A percentile compares a stretch with the other conserved stretches of the same genome.
phyloP scores from a whole-genome alignment of 306 rosid genomes.

The peach (Prunus persica) region DNA sequence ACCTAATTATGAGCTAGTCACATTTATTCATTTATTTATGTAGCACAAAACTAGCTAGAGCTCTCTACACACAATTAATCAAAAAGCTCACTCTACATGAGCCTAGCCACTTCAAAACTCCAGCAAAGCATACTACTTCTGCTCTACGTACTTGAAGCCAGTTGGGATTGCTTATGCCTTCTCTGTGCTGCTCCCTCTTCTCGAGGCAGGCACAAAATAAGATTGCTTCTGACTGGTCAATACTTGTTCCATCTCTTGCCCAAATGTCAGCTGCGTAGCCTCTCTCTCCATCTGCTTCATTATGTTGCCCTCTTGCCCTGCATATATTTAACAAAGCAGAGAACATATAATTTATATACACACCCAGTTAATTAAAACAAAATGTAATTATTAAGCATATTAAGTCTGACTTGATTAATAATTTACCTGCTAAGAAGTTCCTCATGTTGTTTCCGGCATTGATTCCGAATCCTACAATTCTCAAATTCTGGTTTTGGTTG shows the following conservation, averaged over 20 bases:
- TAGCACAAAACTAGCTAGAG: too few species aligned
- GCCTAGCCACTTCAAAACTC: background rate
- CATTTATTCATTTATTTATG: background rate
- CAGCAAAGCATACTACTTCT: background rate
- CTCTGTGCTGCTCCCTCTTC: background rate
- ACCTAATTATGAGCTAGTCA: background rate
- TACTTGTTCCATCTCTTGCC: slow-evolving; percentile 26
- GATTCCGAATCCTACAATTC: slow-evolving; percentile 24
- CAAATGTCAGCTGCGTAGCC: slow-evolving; percentile 26
- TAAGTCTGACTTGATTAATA: background rate
- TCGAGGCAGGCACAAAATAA: slow-evolving; percentile 21
- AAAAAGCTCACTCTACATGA: slow-evolving; percentile 2
- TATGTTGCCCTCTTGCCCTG: slow-evolving; percentile 23
- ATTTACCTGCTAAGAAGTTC: slow-evolving; percentile 29
- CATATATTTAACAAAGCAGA: background rate
- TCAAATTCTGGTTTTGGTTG: slow-evolving; percentile 8
- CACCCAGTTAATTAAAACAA: background rate
- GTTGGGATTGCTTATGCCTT: background rate
- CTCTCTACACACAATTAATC: background rate
- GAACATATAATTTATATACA: background rate
- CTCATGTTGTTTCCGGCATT: slow-evolving; percentile 25
- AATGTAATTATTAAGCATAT: too few species aligned
- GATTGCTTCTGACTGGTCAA: slow-evolving; percentile 18
- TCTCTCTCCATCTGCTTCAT: slow-evolving; percentile 24
- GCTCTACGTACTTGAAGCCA: background rate